Base-by-base conservation (phyloP, 2,329 filamentous ascomycete genomes). In the Decorospora gaudefroyi region DNA sequence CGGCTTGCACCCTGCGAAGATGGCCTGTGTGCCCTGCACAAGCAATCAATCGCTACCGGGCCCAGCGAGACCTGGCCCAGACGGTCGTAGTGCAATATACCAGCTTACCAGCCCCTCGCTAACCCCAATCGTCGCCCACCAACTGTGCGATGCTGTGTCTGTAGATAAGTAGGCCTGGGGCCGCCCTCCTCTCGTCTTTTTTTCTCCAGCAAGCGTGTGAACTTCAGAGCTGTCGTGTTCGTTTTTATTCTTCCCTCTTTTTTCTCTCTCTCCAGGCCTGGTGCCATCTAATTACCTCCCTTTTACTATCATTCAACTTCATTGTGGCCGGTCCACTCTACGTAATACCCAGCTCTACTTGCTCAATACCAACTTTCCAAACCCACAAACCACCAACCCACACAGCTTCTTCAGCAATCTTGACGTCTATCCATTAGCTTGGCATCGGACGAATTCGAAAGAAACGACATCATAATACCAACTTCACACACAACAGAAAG, bases 171-270 rank as follows among this genome's bases (percentile, higher is more conserved):
- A 60, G 53, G 44, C 40, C 51, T 40, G 44, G 32, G 43, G 58
- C 60, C 64, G 55, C 58, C 51, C 49, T 42, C 37, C 51, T 59
- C 61, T 61, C 59, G 35, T 50, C 61, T 68, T 67, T 62, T 62
- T 67, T 64, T 74, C 71, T 73, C 70, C 72, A 77, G 74, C 74
- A 76, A 77, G 75, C 72, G 62, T 75, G 72, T 76, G 68, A 75
- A 75, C 50, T 68, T 69, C 59, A 74, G 75, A 76, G 73, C 72
- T 76, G 74, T 55, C 70, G 67, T 71, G 62, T 73, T 73, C 66
- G 71, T 70, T 72, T 68, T 68, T 65, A 64, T 61, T 63, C 64
- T 67, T 69, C 70, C 34, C 42, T 25, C 37, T 49, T 69, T 64
- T 63, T 62, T 62, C 70, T 12, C 35, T 39, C 64, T 66, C 72